A percentile compares a stretch with the other conserved stretches of the same genome.
These are phyloP conservation scores for Obelidium mucronatum DNA, from an alignment of 192 early-diverging fungal species.

Conservation along the genomic window DNA sequence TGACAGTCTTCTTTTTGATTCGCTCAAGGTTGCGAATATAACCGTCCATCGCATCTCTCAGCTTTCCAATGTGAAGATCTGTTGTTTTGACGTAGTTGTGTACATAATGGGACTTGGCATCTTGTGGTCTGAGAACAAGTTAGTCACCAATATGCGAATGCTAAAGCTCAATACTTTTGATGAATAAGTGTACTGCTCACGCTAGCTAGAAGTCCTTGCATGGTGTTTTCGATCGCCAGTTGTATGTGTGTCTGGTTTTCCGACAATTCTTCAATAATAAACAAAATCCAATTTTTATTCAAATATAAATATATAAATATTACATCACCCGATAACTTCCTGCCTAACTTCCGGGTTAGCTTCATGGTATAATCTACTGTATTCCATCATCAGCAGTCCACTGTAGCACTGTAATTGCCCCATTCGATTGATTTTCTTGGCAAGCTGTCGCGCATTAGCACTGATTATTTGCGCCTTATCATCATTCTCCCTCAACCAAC, in stretches of 20 bases:
- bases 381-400: constrained; percentile 13
- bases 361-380: background rate
- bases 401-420: constrained; percentile 6
- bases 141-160: background rate
- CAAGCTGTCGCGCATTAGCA: background rate
- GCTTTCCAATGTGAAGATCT: background rate
- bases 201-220: background rate
- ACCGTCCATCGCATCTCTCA: constrained; percentile 6
- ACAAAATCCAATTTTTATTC: no score
- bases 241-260: no score
- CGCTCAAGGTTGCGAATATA: constrained; percentile 32
- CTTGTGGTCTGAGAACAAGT: background rate
- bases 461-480: constrained; percentile 1
- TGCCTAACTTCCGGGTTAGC: background rate
- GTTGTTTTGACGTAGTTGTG: constrained; percentile 15
- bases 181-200: no score
- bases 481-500: constrained; percentile 15
- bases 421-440: background rate
- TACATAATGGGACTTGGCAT: constrained; percentile 4
- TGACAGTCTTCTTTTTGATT: constrained; percentile 42
- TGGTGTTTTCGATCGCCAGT: no score
- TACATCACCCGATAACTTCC: no score
- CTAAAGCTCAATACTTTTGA: background rate
- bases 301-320: no score
- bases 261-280: no score